phyloP scores from a whole-genome alignment of 345 rosid species.

The Camelina hispida region DNA sequence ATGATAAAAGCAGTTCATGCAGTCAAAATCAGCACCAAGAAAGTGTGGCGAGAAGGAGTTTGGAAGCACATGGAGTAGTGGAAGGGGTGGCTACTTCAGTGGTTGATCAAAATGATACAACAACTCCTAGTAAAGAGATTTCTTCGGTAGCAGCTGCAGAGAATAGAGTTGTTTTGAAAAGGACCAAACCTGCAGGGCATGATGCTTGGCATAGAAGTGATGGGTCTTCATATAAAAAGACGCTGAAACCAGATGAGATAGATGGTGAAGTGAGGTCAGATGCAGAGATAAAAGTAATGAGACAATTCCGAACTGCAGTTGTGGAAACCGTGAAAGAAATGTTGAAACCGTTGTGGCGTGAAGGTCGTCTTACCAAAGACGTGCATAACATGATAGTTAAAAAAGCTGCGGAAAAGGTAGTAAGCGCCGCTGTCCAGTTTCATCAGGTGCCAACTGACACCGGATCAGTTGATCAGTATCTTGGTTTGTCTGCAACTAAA shows the following conservation, averaged over 20 bases:
- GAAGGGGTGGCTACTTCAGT: slow-evolving; percentile 55
- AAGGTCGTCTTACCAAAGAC: slow-evolving; percentile 82
- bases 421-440: slow-evolving; percentile 57
- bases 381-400: slow-evolving; percentile 78
- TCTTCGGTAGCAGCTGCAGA: slow-evolving; percentile 50
- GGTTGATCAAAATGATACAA: slow-evolving; percentile 51
- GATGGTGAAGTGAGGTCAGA: slow-evolving; percentile 57
- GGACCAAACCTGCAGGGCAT: slow-evolving; percentile 44
- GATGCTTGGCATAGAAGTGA: slow-evolving; percentile 50
- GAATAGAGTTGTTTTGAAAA: slow-evolving; percentile 46
- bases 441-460: slow-evolving; percentile 63
- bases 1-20: slow-evolving; percentile 56
- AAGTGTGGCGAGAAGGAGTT: slow-evolving; percentile 44
- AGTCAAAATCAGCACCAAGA: slow-evolving; percentile 48
- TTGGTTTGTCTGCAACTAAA: slow-evolving; percentile 60
- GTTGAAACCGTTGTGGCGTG: slow-evolving; percentile 85
- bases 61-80: slow-evolving; percentile 46
- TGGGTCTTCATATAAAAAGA: slow-evolving; percentile 51
- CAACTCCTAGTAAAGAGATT: slow-evolving; percentile 53
- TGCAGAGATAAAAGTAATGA: slow-evolving; percentile 54
- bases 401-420: slow-evolving; percentile 75
- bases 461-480: slow-evolving; percentile 63
- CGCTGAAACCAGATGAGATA: slow-evolving; percentile 45
- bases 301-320: slow-evolving; percentile 66
- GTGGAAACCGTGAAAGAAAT: slow-evolving; percentile 70